Base-by-base conservation (phyloP, 805 yeast species). In the Metschnikowia anglica region DNA sequence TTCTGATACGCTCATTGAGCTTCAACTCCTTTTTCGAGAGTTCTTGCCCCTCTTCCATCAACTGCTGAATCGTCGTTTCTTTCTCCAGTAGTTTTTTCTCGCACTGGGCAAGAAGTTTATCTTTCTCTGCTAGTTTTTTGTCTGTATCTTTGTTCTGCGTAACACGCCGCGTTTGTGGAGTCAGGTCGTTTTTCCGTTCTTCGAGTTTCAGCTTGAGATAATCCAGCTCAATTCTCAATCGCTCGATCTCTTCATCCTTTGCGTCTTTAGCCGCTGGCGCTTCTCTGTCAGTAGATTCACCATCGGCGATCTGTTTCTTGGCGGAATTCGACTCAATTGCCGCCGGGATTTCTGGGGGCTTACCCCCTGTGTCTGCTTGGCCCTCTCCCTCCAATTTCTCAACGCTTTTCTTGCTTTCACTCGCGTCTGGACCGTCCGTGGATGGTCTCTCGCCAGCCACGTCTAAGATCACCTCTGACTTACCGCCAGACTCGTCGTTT, bases 1-100 rank as follows among this genome's bases (percentile, higher is more conserved):
- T 72, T 48, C 85, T 85, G 37, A 90, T 79, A 0, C 81, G 70
- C 30, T 80, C 86, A 51, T 77, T 80, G 39, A 81, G 72, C 51
- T 77, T 79, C 20, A 88, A 71, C 54, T 91, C 97, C 47, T 79
- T 81, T 45, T 74, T 73, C 0, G 93, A 80, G 28, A 88, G 63
- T 18, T 75, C 78, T 48, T 84, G 82, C 3, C 96, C 96, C 61
- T 89, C 96, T 41, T 76, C 79, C 56, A 85, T 58, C 21, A 90
- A 65, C 43, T 83, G 81, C 13, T 77, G 74, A 19, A 90, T 80
- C 23, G 80, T 76, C 10, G 69, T 74, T 39, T 89, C 87, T 67
- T 68, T 83, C 53, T 62, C 77, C 54, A 49, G 64, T 35, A 61
- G 61, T 42, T 62, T 73, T 49, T 52, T 68, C 48, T 43, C 53